phyloP scores from a whole-genome alignment of 306 rosid genomes.

The Prunus padus region DNA sequence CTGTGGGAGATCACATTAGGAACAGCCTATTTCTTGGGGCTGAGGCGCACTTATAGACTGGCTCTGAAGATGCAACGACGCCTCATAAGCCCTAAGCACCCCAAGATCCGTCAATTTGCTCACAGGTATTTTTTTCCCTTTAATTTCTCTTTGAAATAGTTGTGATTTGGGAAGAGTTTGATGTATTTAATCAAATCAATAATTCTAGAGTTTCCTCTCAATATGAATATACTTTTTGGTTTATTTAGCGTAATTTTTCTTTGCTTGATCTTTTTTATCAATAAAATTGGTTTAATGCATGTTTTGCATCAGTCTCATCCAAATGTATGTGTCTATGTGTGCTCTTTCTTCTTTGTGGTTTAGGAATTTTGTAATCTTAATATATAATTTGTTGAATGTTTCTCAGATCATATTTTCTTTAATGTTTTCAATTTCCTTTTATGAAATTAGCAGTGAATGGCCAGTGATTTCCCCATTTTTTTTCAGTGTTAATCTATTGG shows the following conservation, averaged over 20 bases:
- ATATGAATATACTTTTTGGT: too few species aligned
- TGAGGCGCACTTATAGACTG: constrained; percentile 70
- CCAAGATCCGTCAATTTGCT: constrained; percentile 65
- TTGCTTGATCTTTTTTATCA: not conserved
- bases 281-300: not conserved
- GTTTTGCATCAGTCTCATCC: not conserved
- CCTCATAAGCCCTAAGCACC: constrained; percentile 54
- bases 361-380: not conserved
- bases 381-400: not conserved
- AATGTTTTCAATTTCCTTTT: not conserved
- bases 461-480: not conserved
- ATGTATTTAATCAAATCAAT: too few species aligned
- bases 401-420: not conserved
- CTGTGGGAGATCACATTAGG: constrained; percentile 93
- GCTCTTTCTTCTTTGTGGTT: not conserved
- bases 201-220: not conserved
- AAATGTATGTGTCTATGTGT: not conserved
- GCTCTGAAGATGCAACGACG: constrained; percentile 78
- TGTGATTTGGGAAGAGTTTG: not conserved
- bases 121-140: constrained; percentile 43
- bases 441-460: not conserved
- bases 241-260: not conserved
- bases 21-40: constrained; percentile 90
- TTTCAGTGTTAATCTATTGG: not conserved
- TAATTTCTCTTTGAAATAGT: not conserved